Evolutionary conservation across 2,329 filamentous ascomycete genomes (phyloP).

Genomic region (Fusarium marasasianum): DNA sequence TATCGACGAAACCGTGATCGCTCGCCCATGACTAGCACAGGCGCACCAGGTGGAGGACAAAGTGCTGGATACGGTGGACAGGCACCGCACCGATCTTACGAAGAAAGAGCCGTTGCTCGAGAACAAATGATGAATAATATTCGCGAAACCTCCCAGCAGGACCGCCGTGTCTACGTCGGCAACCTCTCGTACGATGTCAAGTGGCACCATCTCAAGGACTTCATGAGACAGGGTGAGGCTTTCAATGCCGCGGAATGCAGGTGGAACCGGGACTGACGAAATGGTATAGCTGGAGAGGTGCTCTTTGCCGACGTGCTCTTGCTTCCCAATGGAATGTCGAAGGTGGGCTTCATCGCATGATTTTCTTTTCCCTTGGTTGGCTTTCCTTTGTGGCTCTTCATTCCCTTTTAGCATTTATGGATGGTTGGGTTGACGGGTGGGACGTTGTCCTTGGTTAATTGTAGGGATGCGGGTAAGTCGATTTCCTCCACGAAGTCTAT

Average conservation of each 20-base stretch:
- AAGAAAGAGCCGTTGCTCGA: conserved; percentile 84
- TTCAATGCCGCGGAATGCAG: conserved; percentile 39
- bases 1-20: conserved; percentile 79
- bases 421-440: conserved; percentile 99
- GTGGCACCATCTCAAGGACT: conserved; percentile 99
- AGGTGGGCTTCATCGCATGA: conserved; percentile 97
- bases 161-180: conserved; percentile 98
- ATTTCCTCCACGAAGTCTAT: background rate
- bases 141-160: conserved; percentile 94
- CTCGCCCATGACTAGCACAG: conserved; percentile 85
- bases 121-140: conserved; percentile 97
- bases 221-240: conserved; percentile 96
- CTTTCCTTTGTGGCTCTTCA: conserved; percentile 75
- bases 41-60: conserved; percentile 74
- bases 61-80: conserved; percentile 70
- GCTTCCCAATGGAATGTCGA: conserved; percentile 99
- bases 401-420: conserved; percentile 78
- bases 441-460: conserved; percentile 85
- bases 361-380: conserved; percentile 76
- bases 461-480: conserved; percentile 99
- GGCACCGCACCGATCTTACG: conserved; percentile 76
- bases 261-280: conserved; percentile 52
- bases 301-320: conserved; percentile 99
- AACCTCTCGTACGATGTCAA: conserved; percentile 99
- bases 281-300: conserved; percentile 87